These are phyloP conservation scores for Thalassiosira oceanica DNA, from an alignment of 352 stramenopile genomes.

Conservation along the genomic window DNA sequence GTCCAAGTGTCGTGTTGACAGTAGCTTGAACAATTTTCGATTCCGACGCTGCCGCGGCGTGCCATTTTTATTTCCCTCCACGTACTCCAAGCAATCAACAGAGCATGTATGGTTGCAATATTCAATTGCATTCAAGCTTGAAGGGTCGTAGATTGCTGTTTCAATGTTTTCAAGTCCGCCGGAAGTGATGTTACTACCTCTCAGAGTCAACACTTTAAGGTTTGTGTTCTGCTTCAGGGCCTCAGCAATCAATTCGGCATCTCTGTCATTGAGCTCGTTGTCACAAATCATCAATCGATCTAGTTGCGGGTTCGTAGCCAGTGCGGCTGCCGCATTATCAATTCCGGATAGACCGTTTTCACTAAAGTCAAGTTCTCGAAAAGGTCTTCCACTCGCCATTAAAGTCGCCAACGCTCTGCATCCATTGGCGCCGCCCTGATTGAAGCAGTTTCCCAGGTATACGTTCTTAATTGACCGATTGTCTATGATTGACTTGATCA, in stretches of 20 bases:
- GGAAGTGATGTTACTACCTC: constrained; percentile 1
- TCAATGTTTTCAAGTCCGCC: constrained; percentile 1
- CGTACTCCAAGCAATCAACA: not conserved
- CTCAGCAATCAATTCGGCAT: not conserved
- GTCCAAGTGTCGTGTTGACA: not conserved
- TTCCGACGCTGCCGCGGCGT: not conserved
- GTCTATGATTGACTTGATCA: too few species aligned
- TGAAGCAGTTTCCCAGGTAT: too few species aligned
- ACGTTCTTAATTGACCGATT: too few species aligned
- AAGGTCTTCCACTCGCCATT: too few species aligned
- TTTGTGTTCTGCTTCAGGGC: constrained; percentile 8
- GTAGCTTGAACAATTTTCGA: not conserved
- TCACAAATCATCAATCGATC: constrained; percentile 2
- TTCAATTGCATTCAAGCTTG: constrained; percentile 6
- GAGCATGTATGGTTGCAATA: constrained; percentile 1
- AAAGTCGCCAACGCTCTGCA: too few species aligned
- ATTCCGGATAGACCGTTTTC: too few species aligned
- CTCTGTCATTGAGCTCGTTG: constrained; percentile 3
- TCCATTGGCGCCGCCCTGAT: too few species aligned
- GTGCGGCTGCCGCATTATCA: too few species aligned
- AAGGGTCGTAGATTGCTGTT: constrained; percentile 5
- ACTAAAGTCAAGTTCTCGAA: too few species aligned
- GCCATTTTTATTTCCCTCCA: not conserved
- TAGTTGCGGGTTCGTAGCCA: constrained; percentile 1
- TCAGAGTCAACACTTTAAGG: constrained; percentile 6